phyloP scores from a whole-genome alignment of 805 yeast genomes.

The Suhomyces kilbournensis region DNA sequence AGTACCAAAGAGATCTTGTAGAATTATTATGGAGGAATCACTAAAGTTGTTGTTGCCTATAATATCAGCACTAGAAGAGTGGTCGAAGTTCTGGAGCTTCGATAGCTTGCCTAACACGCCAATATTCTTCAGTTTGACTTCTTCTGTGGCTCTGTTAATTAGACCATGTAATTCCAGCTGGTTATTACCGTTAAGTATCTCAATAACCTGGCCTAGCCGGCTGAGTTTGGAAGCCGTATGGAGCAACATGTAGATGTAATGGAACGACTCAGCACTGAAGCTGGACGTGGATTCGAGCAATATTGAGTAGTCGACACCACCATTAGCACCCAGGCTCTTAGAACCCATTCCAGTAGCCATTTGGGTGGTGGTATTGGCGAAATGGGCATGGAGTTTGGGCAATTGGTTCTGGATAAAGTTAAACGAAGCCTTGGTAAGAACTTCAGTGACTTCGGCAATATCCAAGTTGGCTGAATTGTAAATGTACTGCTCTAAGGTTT shows the following conservation, averaged over 20 bases:
- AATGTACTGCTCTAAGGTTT: constrained; percentile 51
- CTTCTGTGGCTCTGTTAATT: constrained; percentile 61
- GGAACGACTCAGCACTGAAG: constrained; percentile 42
- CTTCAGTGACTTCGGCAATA: constrained; percentile 46
- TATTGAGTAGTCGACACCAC: constrained; percentile 26
- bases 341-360: not conserved
- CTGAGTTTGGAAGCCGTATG: constrained; percentile 59
- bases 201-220: constrained; percentile 56
- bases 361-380: constrained; percentile 13
- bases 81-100: constrained; percentile 31
- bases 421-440: constrained; percentile 28
- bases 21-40: constrained; percentile 51
- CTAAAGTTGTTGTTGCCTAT: constrained; percentile 31
- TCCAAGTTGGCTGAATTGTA: constrained; percentile 58
- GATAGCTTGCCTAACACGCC: constrained; percentile 25
- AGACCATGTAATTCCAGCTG: constrained; percentile 63
- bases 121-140: constrained; percentile 56
- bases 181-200: constrained; percentile 50
- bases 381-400: constrained; percentile 26
- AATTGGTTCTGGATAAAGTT: constrained; percentile 26
- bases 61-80: constrained; percentile 15
- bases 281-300: constrained; percentile 29
- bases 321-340: not conserved
- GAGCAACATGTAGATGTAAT: constrained; percentile 52
- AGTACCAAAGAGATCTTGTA: constrained; percentile 69